Evolutionary conservation across 2,329 filamentous ascomycete genomes (phyloP), one percentile per base, ranked within the genome.

Genomic region (Penicillium brevicompactum): DNA sequence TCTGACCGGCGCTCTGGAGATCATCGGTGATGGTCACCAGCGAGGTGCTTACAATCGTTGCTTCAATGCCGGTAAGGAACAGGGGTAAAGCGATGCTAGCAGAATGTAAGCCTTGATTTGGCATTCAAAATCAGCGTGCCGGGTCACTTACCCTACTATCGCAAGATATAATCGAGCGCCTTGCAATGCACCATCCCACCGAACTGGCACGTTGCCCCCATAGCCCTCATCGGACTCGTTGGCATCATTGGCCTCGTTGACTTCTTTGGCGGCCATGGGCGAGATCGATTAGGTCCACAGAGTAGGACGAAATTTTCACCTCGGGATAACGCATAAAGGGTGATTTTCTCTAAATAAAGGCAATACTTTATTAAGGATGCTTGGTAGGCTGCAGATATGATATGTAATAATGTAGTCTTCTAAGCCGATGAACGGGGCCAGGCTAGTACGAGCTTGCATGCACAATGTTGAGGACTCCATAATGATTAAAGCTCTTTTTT

Each of bases 21-120:
- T 70, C 64, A 42, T 74, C 70, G 2, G 70, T 74, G 34, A 81
- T 81, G 21, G 77, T 75, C 0, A 81, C 74, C 0, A 82, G 67
- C 7, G 80, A 76, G 0, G 80, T 82, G 66, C 76, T 78, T n/a
- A 83, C 78, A 24, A 82, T 82, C 4, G 79, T 80, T 7, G 74
- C 79, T 55, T 82, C 80, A 3, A 80, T 67, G 0, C 74, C 76
- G 0, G 79, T 76, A 2, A 83, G 69, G 38, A 82, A 74, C 3
- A 79, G 66, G 37, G 60, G 57, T 31, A 69, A 22, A 24, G 62
- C 66, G 9, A 68, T 37, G 4, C 65, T 68, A 42, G 9, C 22
- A n/a, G 13, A 2, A 18, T n/a, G 22, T 42, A 0, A 11, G 1
- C 5, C 16, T 21, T 44, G 27, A 34, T 16, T 38, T 44, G 16